Evolutionary conservation across 768 basidiomycete genomes (phyloP), one percentile per base, ranked within the genome.

Genomic region (Pleurotus djamor): DNA sequence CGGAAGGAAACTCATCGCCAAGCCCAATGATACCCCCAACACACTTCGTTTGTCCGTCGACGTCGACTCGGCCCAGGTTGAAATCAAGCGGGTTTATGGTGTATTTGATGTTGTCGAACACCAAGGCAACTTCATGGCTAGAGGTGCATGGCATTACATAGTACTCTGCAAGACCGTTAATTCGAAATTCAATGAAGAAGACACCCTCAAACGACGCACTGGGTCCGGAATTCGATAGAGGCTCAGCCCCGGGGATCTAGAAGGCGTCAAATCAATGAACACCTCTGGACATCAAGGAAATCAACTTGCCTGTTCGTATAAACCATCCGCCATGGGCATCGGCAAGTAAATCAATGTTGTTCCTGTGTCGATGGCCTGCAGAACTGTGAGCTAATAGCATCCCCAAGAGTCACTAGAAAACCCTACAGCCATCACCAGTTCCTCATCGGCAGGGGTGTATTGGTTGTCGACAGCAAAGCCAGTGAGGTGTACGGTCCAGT

Each of bases 341-440:
- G 86, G 84, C 5, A 86, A 60, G 68, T 88, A 88, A 59, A 88
- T 82, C 32, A 88, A 72, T 33, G 86, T 83, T 3, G 86, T 87
- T 34, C 88, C 87, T 0, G 86, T 86, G 65, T 89, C 88, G 59
- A 89, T 78, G 16, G 86, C 84, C 86, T 88, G 58, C 35, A 4
- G 28, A 37, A 16, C 38, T 41, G 3, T 32, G 52, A 14, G 28
- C 14, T 34, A 36, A 14, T 32, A 57, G 35, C 55, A 48, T n/a
- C n/a, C n/a, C n/a, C n/a, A n/a, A n/a, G n/a, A n/a, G n/a, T n/a
- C n/a, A n/a, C n/a, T n/a, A n/a, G n/a, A n/a, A n/a, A n/a, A n/a
- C n/a, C n/a, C 10, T 55, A 82, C 80, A 5, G 82, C 81, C 21
- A 28, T 28, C 21, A 28, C 21, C 35, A 76, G 51, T 5, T 71